Evolutionary conservation across 768 basidiomycete genomes (phyloP).

Genomic region (Mycena metata): DNA sequence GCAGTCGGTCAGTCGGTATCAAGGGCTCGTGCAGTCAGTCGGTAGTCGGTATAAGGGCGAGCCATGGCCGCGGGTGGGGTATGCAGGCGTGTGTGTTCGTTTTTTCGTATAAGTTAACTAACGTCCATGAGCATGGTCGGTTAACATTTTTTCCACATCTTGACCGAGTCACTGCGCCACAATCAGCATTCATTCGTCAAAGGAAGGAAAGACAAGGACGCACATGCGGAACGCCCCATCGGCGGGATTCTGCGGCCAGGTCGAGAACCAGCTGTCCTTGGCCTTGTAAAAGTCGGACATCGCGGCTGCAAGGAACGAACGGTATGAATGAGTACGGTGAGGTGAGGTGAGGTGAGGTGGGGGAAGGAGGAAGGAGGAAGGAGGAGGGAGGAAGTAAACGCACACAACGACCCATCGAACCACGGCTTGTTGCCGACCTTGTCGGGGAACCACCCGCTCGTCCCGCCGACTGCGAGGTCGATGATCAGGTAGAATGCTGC

Average conservation of each 20-base stretch:
- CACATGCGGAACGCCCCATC: conserved; percentile 81
- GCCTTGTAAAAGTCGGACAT: conserved; percentile 78
- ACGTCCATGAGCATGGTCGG: too few species aligned
- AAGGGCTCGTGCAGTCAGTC: too few species aligned
- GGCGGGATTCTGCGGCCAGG: conserved; percentile 74
- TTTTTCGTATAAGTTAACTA: too few species aligned
- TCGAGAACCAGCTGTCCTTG: conserved; percentile 73
- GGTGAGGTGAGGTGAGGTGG: too few species aligned
- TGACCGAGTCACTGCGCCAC: conserved; percentile 56
- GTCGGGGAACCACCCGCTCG: conserved; percentile 93
- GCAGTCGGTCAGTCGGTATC: conserved; percentile 19
- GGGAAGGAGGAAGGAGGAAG: too few species aligned
- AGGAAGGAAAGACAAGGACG: conserved; percentile 45
- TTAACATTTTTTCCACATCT: conserved; percentile 66
- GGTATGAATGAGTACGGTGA: too few species aligned
- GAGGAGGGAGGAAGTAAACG: too few species aligned
- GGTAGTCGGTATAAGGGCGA: too few species aligned
- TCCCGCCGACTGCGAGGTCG: conserved; percentile 83
- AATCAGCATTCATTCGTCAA: neutral
- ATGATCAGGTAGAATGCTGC: conserved; percentile 88
- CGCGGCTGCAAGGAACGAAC: too few species aligned
- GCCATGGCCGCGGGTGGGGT: too few species aligned
- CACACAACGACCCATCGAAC: conserved; percentile 73
- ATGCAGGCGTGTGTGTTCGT: too few species aligned
- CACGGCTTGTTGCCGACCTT: conserved; percentile 80